Conservation (phyloP, 805 yeast species). For the Starmerella etchellsii region DNA sequence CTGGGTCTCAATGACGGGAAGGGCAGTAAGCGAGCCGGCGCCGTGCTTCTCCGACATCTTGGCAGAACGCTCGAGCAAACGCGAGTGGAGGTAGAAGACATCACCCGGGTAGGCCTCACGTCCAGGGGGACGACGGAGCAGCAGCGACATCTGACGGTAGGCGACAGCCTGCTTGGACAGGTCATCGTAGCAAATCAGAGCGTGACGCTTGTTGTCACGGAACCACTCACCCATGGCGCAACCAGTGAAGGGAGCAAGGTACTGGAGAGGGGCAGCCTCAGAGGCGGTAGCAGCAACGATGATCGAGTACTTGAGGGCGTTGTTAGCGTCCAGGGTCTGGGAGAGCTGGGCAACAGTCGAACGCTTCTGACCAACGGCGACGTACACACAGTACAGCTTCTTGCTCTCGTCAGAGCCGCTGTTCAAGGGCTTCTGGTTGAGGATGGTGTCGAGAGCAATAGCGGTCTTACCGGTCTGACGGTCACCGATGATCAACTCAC, state of each 20-base stretch:
- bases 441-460: conserved; percentile 94
- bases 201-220: conserved; percentile 99
- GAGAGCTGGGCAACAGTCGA: conserved; percentile 99
- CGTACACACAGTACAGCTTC: conserved; percentile 99
- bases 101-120: conserved; percentile 97
- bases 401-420: conserved; percentile 85
- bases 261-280: conserved; percentile 99
- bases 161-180: conserved; percentile 99
- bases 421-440: conserved; percentile 99
- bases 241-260: conserved; percentile 99
- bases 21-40: conserved; percentile 90
- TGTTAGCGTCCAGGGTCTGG: conserved; percentile 96
- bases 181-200: conserved; percentile 93
- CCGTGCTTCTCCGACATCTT: conserved; percentile 84
- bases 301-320: conserved; percentile 94
- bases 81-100: conserved; percentile 89
- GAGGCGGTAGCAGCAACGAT: conserved; percentile 99
- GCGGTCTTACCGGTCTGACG: conserved; percentile 99
- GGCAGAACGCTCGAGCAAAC: conserved; percentile 94
- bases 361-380: conserved; percentile 99
- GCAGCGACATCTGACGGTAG: conserved; percentile 96
- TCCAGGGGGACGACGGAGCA: conserved; percentile 95
- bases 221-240: conserved; percentile 99
- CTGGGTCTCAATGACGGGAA: conserved; percentile 95
- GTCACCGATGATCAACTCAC: conserved; percentile 99